These are phyloP conservation scores for Nakazawaea molendinolei DNA, from an alignment of 805 yeast species.

Conservation along the genomic window DNA sequence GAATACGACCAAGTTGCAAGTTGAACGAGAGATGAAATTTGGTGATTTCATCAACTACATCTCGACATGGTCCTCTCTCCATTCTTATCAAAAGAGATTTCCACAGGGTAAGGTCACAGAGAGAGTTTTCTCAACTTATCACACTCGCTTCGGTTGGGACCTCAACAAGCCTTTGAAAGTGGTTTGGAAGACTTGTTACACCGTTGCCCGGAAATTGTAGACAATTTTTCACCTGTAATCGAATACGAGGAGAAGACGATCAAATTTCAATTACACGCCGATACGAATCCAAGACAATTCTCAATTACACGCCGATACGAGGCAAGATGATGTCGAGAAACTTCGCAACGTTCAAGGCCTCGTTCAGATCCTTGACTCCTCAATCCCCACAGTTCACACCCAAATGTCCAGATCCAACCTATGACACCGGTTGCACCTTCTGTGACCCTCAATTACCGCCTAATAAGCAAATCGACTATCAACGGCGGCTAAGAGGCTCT, in stretches of 20 bases:
- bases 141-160: slow-evolving; percentile 39
- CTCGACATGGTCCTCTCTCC: slow-evolving; percentile 67
- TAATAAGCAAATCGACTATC: slow-evolving; percentile 33
- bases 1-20: slow-evolving; percentile 20
- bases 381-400: slow-evolving; percentile 12
- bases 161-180: slow-evolving; percentile 31
- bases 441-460: slow-evolving; percentile 42
- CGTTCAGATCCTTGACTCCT: slow-evolving; percentile 9
- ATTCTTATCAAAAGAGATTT: slow-evolving; percentile 40
- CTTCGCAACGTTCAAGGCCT: neutral
- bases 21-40: slow-evolving; percentile 35
- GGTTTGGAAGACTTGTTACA: slow-evolving; percentile 46
- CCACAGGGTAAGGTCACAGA: slow-evolving; percentile 19
- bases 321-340: neutral
- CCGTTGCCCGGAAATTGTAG: slow-evolving; percentile 43
- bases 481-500: slow-evolving; percentile 37
- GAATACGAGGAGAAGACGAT: too few relatives aligned
- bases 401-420: slow-evolving; percentile 42
- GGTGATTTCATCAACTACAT: slow-evolving; percentile 44
- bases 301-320: too few relatives aligned
- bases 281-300: too few relatives aligned
- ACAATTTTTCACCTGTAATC: too few relatives aligned
- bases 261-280: too few relatives aligned
- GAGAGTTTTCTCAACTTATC: slow-evolving; percentile 31
- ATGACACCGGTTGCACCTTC: slow-evolving; percentile 57